Base-by-base conservation (phyloP, 1,139 yeast species). In the Yamadazyma trypodendri region DNA sequence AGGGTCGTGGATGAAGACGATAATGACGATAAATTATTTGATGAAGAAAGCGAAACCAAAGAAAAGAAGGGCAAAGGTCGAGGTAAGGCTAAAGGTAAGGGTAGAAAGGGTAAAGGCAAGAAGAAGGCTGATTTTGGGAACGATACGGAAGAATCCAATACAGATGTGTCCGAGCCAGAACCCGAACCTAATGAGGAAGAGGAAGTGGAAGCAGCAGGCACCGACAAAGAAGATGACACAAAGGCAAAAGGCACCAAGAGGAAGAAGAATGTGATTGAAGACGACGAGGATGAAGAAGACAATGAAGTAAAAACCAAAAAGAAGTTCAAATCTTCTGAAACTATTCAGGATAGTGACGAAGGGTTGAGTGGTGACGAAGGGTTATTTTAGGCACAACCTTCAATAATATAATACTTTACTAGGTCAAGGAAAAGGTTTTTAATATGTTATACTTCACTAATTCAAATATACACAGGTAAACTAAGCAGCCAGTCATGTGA, bases 271-370 rank as follows among this genome's bases (percentile, higher is more conserved):
- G 58, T 49, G 36, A 55, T 49, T 33, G 61, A 55, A 10, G 61
- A 56, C 5, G 63, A 77, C 41, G 81, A 74, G 32, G 78, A 62
- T 24, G 60, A 57, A 36, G 70, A 56, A 12, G 69, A 60, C 27
- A 50, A 48, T 27, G 55, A 48, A 28, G 45, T 43, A 16, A 49
- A 45, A 9, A 50, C 43, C 4, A 61, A 51, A 5, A 42, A 49
- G 32, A 40, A 34, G 13, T 15, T 28, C 13, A 45, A 48, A 50
- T 48, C 55, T 51, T 55, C 49, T 38, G 53, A 41, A 35, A 58
- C 48, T 36, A 55, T 49, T 34, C 61, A 55, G 10, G 61, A 56
- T 4, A 63, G 77, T 42, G 81, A 75, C 34, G 78, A 62, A 22
- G 60, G 58, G 36, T 70, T 57, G 25, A 36, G 37, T 5, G 48